Conservation (phyloP, 1,139 yeast species). For the Scheffersomyces insectosa region DNA sequence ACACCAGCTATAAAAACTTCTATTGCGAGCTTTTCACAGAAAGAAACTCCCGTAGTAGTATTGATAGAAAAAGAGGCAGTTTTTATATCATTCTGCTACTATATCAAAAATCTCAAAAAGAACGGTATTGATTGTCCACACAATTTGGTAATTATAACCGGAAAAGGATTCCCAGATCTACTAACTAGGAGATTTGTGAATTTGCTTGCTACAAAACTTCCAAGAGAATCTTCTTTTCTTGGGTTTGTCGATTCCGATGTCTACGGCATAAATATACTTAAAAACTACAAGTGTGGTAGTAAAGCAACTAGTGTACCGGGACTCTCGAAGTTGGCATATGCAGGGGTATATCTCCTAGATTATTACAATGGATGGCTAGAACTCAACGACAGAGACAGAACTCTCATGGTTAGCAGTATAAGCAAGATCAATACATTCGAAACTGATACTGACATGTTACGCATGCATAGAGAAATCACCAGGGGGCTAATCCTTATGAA, state of each 20-base stretch:
- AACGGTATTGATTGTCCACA: conserved; percentile 7
- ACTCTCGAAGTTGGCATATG: conserved; percentile 9
- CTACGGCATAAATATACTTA: conserved; percentile 63
- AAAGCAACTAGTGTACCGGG: too few species aligned
- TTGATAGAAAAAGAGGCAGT: conserved; percentile 70
- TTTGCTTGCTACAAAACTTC: conserved; percentile 1
- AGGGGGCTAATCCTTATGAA: conserved; percentile 51
- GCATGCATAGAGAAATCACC: conserved; percentile 49
- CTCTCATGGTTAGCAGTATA: conserved; percentile 23
- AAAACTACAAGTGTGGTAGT: conserved; percentile 21
- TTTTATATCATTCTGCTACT: conserved; percentile 34
- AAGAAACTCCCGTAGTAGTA: conserved; percentile 26
- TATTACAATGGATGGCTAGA: conserved; percentile 35
- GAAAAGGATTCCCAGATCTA: conserved; percentile 65
- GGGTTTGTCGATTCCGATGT: conserved; percentile 61
- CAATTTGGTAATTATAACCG: conserved; percentile 47
- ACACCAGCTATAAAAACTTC: not conserved
- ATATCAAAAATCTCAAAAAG: conserved; percentile 7
- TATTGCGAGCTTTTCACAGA: conserved; percentile 1
- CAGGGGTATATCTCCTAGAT: conserved; percentile 41
- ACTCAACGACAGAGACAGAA: conserved; percentile 35
- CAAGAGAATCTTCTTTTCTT: conserved; percentile 2
- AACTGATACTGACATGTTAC: not conserved
- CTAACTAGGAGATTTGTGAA: conserved; percentile 27
- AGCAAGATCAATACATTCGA: not conserved